These are phyloP conservation scores for Heracleum sosnowskyi DNA, from an alignment of 129 eudicot genomes.

Conservation along the genomic window DNA sequence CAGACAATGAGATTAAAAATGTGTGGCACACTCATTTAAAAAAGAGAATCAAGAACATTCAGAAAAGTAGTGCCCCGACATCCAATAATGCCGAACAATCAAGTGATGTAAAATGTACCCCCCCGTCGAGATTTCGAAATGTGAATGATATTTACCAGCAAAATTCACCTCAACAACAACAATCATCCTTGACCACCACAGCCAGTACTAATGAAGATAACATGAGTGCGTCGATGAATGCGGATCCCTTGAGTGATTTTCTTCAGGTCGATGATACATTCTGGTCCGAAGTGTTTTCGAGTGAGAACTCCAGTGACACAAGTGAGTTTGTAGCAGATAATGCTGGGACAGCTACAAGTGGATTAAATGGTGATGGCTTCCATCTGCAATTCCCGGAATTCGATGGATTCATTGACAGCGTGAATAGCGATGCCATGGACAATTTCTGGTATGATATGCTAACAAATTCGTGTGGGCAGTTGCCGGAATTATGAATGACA, in stretches of 20 bases:
- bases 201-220: slow-evolving; percentile 1
- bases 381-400: slow-evolving; percentile 19
- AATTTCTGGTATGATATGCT: slow-evolving; percentile 51
- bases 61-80: background rate
- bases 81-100: background rate
- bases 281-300: slow-evolving; percentile 38
- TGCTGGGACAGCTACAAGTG: slow-evolving; percentile 3
- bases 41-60: slow-evolving; percentile 30
- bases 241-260: background rate
- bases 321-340: background rate
- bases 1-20: slow-evolving; percentile 84
- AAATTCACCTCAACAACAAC: slow-evolving; percentile 10
- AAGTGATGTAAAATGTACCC: background rate
- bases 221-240: slow-evolving; percentile 12
- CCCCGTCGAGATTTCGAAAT: background rate
- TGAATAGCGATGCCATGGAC: slow-evolving; percentile 40
- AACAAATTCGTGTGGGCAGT: slow-evolving; percentile 29
- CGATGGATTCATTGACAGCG: slow-evolving; percentile 11
- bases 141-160: slow-evolving; percentile 9
- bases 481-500: slow-evolving; percentile 8
- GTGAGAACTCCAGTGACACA: slow-evolving; percentile 15
- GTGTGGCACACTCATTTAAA: slow-evolving; percentile 85
- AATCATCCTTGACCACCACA: slow-evolving; percentile 6
- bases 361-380: slow-evolving; percentile 11
- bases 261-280: slow-evolving; percentile 31